Evolutionary conservation across 768 basidiomycete species (phyloP), one percentile per base, ranked within the genome.

Genomic region (Leucosporidium scottii): DNA sequence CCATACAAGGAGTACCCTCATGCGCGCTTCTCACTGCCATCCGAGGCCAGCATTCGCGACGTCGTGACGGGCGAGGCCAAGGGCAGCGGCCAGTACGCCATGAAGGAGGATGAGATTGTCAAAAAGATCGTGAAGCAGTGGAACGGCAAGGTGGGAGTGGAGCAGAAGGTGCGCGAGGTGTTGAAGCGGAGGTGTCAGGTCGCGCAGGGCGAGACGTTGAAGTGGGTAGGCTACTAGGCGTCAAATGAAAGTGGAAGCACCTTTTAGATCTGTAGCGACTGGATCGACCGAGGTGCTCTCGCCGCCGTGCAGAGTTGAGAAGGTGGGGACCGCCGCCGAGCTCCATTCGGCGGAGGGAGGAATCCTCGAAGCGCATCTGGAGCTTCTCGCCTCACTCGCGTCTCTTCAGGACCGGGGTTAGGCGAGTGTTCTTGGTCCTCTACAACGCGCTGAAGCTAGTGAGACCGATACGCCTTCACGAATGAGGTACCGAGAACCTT

Each of bases 121-220:
- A 78, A 81, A 30, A 82, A 82, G 75, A 86, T 86, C 69, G 78
- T 82, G 50, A 78, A 81, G 34, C 79, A 69, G 81, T 83, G 34
- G 85, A 85, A 61, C 8, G 77, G 78, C 30, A 83, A 84, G 75
- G 80, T 76, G 56, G 90, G 89, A 31, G 84, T 90, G 3, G 81
- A 78, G 74, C 86, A 86, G 74, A 96, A 93, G 79, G 81, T 94
- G 27, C 71, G 84, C 47, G 91, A 93, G 71, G 85, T 96, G 57
- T 82, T 89, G 18, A 75, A 80, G 64, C 86, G 91, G 73, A 83
- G 81, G 74, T 91, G 89, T 74, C 81, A 82, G 50, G 77, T 58
- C 3, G 66, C 48, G 7, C 63, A 75, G 21, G 67, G 72, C 36
- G 63, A 66, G 59, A 74, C 68, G 30, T 51, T 76, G 39, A 67